Evolutionary conservation across 2,329 filamentous ascomycete genomes (phyloP), one percentile per base, ranked within the genome.

Genomic region (Botrytis aclada): DNA sequence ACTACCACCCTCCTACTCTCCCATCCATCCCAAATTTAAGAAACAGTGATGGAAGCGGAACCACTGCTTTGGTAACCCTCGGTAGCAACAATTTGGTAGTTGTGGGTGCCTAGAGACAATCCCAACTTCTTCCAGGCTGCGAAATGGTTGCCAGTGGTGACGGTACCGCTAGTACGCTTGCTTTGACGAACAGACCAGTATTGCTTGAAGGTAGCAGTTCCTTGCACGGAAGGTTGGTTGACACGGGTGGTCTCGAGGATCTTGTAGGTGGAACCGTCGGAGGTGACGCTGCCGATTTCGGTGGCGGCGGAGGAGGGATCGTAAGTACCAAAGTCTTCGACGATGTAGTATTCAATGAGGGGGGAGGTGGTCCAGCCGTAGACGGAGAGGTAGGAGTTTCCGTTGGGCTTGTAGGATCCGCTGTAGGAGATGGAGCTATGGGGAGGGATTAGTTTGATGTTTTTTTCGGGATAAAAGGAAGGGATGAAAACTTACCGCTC

Each of bases 221-320:
- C 86, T 76, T 32, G 84, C 86, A 83, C 87, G 88, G 84, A 76
- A 29, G 76, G 73, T 20, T 69, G 70, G 74, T 84, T 83, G 70
- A 76, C 75, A 34, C 77, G 76, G 75, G 84, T 83, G 71, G 82
- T 81, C 18, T 78, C 76, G 73, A 84, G 84, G 29, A 78, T 76
- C 64, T 87, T 83, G 80, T 89, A 89, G 6, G 83, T 85, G 20
- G 84, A 83, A 67, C 87, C 87, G 54, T 88, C 87, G 39, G 80
- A 81, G 39, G 82, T 84, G 76, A 89, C 84, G 71, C 83, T 84
- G 41, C 87, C 88, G 78, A 85, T 85, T 74, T 82, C 81, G 1
- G 82, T 84, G 75, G 83, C 83, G 22, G 82, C 85, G 76, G 84
- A 83, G 72, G 82, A 82, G 1, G 86, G 86, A 61, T 86, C 83